A percentile compares a stretch with the other conserved stretches of the same genome.
phyloP scores from a whole-genome alignment of 139 green algal genomes.

The Dunaliella primolecta region DNA sequence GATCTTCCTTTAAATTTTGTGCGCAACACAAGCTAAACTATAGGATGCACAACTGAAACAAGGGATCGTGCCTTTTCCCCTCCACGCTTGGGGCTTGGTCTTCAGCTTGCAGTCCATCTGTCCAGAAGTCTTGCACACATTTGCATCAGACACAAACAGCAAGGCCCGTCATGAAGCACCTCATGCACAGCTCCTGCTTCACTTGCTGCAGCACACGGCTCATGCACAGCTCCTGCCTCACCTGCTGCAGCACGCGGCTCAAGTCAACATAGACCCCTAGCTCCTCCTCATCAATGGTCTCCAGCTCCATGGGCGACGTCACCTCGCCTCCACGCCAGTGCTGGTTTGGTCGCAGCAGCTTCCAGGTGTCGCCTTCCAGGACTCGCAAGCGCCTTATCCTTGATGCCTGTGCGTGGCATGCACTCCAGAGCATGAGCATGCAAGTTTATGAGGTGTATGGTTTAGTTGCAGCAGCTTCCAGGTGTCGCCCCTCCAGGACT shows the following conservation, averaged over 20 bases:
- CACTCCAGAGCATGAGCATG: too few species aligned
- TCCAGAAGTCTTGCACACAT: background rate
- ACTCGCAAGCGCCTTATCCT: conserved; percentile 40
- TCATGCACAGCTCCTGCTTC: background rate
- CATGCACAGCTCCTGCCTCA: background rate
- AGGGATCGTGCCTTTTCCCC: background rate
- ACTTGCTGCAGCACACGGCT: background rate
- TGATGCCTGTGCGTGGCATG: conserved; percentile 8
- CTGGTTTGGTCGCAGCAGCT: conserved; percentile 25
- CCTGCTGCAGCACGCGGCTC: background rate
- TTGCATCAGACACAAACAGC: background rate
- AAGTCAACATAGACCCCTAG: conserved; percentile 6
- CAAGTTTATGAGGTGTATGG: too few species aligned
- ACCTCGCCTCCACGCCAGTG: conserved; percentile 36
- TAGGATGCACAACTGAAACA: background rate
- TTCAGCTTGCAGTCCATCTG: background rate
- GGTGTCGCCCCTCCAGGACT: too few species aligned
- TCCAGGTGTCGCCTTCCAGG: conserved; percentile 33
- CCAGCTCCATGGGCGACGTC: conserved; percentile 32
- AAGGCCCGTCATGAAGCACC: background rate
- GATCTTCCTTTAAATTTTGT: background rate
- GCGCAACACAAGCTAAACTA: background rate
- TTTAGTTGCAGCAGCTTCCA: conserved; percentile 25
- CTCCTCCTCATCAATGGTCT: conserved; percentile 37
- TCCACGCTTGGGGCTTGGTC: background rate